phyloP scores from a whole-genome alignment of 331 rosid genomes.

The Pyrus hybrid region DNA sequence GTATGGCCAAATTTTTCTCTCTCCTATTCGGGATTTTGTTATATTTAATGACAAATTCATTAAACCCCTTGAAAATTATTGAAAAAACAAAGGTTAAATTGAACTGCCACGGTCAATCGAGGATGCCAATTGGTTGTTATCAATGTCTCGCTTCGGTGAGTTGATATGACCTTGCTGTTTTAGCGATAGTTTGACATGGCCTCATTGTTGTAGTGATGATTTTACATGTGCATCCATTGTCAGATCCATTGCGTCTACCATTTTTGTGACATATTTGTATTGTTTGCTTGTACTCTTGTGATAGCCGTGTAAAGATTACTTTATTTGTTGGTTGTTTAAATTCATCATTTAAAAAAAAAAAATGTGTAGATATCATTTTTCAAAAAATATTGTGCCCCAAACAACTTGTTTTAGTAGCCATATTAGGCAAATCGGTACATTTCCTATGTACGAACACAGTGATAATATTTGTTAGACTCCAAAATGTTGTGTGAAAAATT shows the following conservation, averaged over 20 bases:
- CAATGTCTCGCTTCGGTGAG: background rate
- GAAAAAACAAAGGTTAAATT: background rate
- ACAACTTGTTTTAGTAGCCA: background rate
- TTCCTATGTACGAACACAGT: background rate
- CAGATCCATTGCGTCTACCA: too few species aligned
- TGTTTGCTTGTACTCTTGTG: background rate
- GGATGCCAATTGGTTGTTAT: background rate
- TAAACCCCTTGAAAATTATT: background rate
- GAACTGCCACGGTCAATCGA: background rate
- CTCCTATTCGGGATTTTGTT: background rate
- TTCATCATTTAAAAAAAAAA: too few species aligned
- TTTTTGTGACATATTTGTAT: background rate
- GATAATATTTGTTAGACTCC: background rate
- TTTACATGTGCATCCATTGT: background rate
- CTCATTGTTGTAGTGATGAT: background rate
- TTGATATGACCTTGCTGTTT: background rate
- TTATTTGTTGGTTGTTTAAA: background rate
- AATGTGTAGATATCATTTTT: too few species aligned
- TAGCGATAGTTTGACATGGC: background rate
- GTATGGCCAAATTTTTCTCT: slow-evolving; percentile 1
- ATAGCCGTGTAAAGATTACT: background rate
- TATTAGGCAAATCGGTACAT: background rate
- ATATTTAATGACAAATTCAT: background rate
- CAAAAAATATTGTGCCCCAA: background rate
- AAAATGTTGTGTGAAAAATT: background rate